Conservation (phyloP, 352 stramenopile species). For the Phytophthora europaea region DNA sequence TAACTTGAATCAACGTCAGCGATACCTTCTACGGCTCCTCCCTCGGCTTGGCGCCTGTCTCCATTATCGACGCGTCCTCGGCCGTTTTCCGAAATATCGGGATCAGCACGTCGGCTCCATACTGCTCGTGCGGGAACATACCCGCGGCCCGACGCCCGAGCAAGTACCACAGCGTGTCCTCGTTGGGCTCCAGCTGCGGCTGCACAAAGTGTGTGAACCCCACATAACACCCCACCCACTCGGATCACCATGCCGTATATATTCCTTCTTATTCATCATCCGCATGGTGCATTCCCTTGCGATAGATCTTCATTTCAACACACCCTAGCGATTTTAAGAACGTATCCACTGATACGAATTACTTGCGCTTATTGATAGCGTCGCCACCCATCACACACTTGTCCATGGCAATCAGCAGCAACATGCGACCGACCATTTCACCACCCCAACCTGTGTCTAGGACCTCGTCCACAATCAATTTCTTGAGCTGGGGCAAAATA, state of each 20-base stretch:
- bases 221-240: not conserved
- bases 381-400: not conserved
- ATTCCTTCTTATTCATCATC: too few relatives aligned
- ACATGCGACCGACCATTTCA: conserved; percentile 3
- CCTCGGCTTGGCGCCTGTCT: too few relatives aligned
- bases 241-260: not conserved
- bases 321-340: too few relatives aligned
- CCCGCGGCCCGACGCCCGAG: conserved; percentile 5
- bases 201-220: conserved; percentile 5
- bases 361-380: too few relatives aligned
- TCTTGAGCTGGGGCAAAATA: conserved; percentile 1
- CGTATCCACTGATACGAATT: too few relatives aligned
- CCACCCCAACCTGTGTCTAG: not conserved
- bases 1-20: too few relatives aligned
- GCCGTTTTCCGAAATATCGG: conserved; percentile 2
- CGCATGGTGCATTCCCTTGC: too few relatives aligned
- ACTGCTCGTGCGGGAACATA: not conserved
- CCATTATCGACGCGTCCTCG: too few relatives aligned
- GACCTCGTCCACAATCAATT: not conserved
- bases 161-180: conserved; percentile 10
- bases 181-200: not conserved
- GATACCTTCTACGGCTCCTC: too few relatives aligned
- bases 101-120: not conserved
- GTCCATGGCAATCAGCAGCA: conserved; percentile 5
- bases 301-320: too few relatives aligned